phyloP scores from a whole-genome alignment of 371 early-diverging fungal species.

The Mortierella sp. region DNA sequence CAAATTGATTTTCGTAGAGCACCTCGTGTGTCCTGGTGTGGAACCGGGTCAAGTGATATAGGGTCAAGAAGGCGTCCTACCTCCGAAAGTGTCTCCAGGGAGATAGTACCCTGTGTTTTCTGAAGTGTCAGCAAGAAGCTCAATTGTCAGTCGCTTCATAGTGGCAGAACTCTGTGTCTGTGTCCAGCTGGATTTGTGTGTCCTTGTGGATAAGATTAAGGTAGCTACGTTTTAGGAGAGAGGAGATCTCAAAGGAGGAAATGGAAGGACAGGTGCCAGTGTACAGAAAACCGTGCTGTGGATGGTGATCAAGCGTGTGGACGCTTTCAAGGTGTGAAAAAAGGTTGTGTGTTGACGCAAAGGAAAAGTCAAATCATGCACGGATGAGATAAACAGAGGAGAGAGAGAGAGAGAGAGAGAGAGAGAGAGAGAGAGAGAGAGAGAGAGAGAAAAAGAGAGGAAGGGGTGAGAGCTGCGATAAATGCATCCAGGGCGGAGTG shows the following conservation, averaged over 20 bases:
- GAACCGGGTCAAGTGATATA: neutral
- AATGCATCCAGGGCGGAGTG: neutral
- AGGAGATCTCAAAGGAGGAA: too few relatives aligned
- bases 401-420: too few relatives aligned
- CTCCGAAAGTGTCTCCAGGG: conserved; percentile 16
- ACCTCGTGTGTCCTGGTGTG: neutral
- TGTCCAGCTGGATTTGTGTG: neutral
- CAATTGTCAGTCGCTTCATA: conserved; percentile 12
- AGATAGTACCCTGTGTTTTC: conserved; percentile 7
- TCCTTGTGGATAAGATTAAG: neutral
- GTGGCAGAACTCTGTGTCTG: too few relatives aligned
- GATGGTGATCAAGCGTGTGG: too few relatives aligned
- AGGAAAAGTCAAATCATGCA: too few relatives aligned
- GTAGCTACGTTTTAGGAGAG: neutral
- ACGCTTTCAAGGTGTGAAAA: too few relatives aligned
- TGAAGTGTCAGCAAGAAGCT: neutral
- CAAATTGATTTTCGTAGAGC: too few relatives aligned
- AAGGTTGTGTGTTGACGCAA: too few relatives aligned
- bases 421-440: neutral
- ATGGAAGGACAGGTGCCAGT: neutral
- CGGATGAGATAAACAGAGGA: too few relatives aligned
- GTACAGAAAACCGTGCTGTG: too few relatives aligned
- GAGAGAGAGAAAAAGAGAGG: neutral
- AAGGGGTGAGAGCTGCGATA: neutral
- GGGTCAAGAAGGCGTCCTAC: neutral